Evolutionary conservation across 176 grass and related monocot genomes (phyloP).

Genomic region (Oryza nivara): DNA sequence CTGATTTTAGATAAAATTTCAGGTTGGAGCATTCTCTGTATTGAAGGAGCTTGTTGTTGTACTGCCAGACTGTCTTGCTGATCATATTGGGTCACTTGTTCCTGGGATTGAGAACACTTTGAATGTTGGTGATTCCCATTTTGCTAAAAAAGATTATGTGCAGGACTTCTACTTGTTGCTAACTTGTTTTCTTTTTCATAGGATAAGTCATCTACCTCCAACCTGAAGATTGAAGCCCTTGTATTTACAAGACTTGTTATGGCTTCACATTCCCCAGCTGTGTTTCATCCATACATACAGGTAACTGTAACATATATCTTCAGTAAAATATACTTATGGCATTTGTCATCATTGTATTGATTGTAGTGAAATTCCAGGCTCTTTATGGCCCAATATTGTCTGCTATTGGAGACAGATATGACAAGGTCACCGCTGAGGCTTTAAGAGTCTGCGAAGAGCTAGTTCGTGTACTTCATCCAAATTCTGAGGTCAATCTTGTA

Average conservation of each 20-base stretch:
- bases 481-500: slow-evolving; percentile 66
- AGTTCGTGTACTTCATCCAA: slow-evolving; percentile 84
- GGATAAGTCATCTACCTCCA: slow-evolving; percentile 98
- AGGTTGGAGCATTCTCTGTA: slow-evolving; percentile 95
- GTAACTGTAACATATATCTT: slow-evolving; percentile 43
- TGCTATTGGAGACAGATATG: slow-evolving; percentile 96
- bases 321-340: background rate
- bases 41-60: slow-evolving; percentile 98
- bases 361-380: slow-evolving; percentile 54
- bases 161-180: background rate
- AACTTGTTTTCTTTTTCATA: slow-evolving; percentile 46
- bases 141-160: background rate
- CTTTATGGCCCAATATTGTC: slow-evolving; percentile 91
- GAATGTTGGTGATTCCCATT: slow-evolving; percentile 66
- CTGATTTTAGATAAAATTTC: slow-evolving; percentile 34
- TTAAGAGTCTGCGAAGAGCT: slow-evolving; percentile 96
- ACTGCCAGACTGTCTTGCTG: slow-evolving; percentile 87
- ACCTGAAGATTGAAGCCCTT: slow-evolving; percentile 98
- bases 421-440: slow-evolving; percentile 99
- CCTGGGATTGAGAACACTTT: slow-evolving; percentile 98
- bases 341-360: background rate
- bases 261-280: slow-evolving; percentile 90
- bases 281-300: slow-evolving; percentile 97
- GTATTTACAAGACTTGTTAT: slow-evolving; percentile 95
- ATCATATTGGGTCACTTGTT: slow-evolving; percentile 96